phyloP scores from a whole-genome alignment of 2,329 filamentous ascomycete species.

The Epichloe bromicola region DNA sequence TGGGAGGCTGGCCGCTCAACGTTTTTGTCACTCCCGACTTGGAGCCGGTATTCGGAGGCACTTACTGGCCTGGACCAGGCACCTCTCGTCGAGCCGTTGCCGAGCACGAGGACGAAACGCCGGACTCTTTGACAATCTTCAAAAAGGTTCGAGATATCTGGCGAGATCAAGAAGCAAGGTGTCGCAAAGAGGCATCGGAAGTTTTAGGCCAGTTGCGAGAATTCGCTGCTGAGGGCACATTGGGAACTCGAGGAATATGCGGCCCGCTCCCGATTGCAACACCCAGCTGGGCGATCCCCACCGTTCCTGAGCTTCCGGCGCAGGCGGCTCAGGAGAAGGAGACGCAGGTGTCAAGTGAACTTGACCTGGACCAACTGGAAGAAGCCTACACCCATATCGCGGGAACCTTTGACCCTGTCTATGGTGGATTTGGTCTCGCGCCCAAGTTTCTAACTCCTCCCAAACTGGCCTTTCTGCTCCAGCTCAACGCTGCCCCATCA shows the following conservation, averaged over 20 bases:
- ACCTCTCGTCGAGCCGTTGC: constrained; percentile 28
- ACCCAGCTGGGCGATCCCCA: constrained; percentile 18
- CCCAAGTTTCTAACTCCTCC: constrained; percentile 87
- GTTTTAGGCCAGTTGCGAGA: constrained; percentile 70
- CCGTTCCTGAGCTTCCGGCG: constrained; percentile 14
- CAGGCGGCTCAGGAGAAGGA: constrained; percentile 11
- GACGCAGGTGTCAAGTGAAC: constrained; percentile 43
- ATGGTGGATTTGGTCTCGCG: constrained; percentile 68
- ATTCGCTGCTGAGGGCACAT: constrained; percentile 79
- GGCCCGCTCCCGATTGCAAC: constrained; percentile 17
- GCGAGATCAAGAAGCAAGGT: constrained; percentile 72
- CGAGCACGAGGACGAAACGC: constrained; percentile 39
- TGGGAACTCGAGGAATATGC: constrained; percentile 31
- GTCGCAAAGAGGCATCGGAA: constrained; percentile 70
- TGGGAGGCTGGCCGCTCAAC: constrained; percentile 88
- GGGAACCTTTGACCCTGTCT: constrained; percentile 62
- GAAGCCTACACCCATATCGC: constrained; percentile 76
- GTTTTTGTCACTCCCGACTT: constrained; percentile 92
- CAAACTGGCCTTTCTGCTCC: constrained; percentile 71
- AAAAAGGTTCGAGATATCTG: constrained; percentile 65
- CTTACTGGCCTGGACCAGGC: constrained; percentile 82
- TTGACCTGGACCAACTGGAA: constrained; percentile 84
- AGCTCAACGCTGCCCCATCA: constrained; percentile 55
- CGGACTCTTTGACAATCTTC: constrained; percentile 74
- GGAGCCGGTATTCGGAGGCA: constrained; percentile 89